Evolutionary conservation across 139 green algal genomes (phyloP), one percentile per base, ranked within the genome.

Genomic region (Chlamydomonas eustigma): DNA sequence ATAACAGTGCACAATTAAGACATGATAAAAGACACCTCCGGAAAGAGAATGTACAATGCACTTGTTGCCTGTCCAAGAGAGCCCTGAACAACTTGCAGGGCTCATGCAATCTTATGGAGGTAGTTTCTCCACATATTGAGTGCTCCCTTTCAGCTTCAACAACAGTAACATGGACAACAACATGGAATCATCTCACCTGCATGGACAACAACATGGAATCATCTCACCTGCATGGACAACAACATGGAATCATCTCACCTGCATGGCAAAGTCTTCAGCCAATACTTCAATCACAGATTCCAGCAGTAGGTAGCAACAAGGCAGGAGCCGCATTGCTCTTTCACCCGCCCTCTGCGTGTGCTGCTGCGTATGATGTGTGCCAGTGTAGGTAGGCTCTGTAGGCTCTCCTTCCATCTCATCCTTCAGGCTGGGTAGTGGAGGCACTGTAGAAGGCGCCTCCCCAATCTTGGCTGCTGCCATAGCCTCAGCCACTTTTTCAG

Each of bases 261-360:
- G 33, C 65, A 72, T 72, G 6, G 65, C 65, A 6, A 31, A 39
- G 65, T 72, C 65, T 4, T n/a, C 8, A 6, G 34, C 65, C 22
- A 72, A 25, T 28, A 75, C 68, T 5, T 75, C 68, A 8, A 75
- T 63, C 5, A 63, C 25, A 2, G 33, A 75, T 77, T 92, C 88
- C 30, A 90, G 39, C 51, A 92, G 73, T 0, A 52, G 31, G 30
- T 86, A 87, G 74, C 76, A 84, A 25, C 64, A 64, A 1, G 88
- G 88, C 73, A 92, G 76, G 37, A 85, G 38, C 25, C 50, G 68
- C 25, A 76, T 39, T 2, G 85, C 88, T 0, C 87, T 76, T 1
- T 73, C 51, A 1, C 83, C 78, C 1, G 87, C 81, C 5, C 44
- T 39, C 22, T 68, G 52, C 22, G 52, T 3, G 69, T 80, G 64